These are phyloP conservation scores for Viola odorata DNA, from an alignment of 345 rosid genomes.

Conservation along the genomic window DNA sequence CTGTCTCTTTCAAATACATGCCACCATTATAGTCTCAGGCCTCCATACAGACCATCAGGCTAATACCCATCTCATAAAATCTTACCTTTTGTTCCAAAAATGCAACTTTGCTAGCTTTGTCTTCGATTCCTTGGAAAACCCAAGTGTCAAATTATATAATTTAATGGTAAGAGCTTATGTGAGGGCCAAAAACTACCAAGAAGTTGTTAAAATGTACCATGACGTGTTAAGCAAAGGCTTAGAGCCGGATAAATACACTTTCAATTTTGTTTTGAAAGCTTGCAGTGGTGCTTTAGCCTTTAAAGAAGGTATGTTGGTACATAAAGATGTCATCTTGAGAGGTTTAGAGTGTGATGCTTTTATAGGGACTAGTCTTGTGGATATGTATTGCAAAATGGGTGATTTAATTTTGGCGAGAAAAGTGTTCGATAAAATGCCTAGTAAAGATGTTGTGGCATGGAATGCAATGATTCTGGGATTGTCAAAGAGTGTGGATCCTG, in stretches of 20 bases:
- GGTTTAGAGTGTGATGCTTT: constrained; percentile 47
- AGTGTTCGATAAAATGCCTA: constrained; percentile 49
- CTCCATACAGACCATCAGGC: constrained; percentile 22
- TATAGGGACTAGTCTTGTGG: constrained; percentile 48
- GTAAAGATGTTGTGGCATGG: constrained; percentile 45
- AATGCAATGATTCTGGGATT: constrained; percentile 47
- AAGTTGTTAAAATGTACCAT: constrained; percentile 38
- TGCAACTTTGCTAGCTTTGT: constrained; percentile 41
- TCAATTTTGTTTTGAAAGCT: constrained; percentile 60
- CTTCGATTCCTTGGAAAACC: constrained; percentile 38
- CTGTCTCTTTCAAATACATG: constrained; percentile 41
- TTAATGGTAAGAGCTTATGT: constrained; percentile 46
- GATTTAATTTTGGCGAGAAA: constrained; percentile 33
- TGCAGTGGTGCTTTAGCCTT: constrained; percentile 37
- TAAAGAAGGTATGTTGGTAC: constrained; percentile 45
- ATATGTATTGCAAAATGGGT: constrained; percentile 48
- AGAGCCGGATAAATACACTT: constrained; percentile 50
- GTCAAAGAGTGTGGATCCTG: constrained; percentile 26
- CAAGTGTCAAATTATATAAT: constrained; percentile 41
- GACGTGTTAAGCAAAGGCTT: constrained; percentile 34
- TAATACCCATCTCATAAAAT: constrained; percentile 34
- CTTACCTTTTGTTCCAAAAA: constrained; percentile 37
- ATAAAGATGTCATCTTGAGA: constrained; percentile 25
- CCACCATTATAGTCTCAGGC: constrained; percentile 39
- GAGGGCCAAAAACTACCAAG: constrained; percentile 28